Evolutionary conservation across 495 filamentous ascomycete genomes (phyloP), one percentile per base, ranked within the genome.

Genomic region (Bathelium albidoporum): DNA sequence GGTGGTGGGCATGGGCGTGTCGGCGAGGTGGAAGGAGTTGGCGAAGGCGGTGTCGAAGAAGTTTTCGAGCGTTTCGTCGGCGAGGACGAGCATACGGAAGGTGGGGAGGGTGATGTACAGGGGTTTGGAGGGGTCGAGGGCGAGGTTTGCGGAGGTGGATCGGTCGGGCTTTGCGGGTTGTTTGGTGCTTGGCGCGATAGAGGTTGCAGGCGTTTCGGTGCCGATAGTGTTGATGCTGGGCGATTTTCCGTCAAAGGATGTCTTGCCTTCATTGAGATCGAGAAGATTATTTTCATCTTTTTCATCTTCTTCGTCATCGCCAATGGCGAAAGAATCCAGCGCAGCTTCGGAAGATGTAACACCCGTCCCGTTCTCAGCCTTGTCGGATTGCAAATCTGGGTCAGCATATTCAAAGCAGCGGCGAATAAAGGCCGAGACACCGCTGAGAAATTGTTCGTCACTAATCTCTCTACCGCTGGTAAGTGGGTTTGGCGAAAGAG

Each of bases 331-430:
- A 22, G 86, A 81, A 16, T 59, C 59, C 10, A 62, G 69, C 59
- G 73, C 65, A 67, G 79, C 70, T 41, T 65, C 69, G 67, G 60
- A 76, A 71, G 62, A 70, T 67, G 26, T 70, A 59, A 22, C 63
- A 36, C 49, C 71, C 16, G 61, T 61, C 32, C 60, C 26, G 26
- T 61, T 67, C 45, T 64, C 70, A 52, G 62, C 75, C 63, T 83
- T 79, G 60, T 85, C 82, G 34, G 79, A 81, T 0, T 85, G 83
- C 64, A 89, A 87, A 70, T 95, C 93, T 10, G 94, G 95, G 72
- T 98, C 94, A 20, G 94, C 94, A 71, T 98, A 98, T 76, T 98
- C 95, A 65, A 98, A 97, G 74, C 94, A 98, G 43, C 94, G 83
- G 60, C 91, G 81, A 61, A 97, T 97, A 74, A 98, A 98, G 2